These are phyloP conservation scores for Chenopodium berlandieri DNA, from an alignment of 148 eudicot species.

Conservation along the genomic window DNA sequence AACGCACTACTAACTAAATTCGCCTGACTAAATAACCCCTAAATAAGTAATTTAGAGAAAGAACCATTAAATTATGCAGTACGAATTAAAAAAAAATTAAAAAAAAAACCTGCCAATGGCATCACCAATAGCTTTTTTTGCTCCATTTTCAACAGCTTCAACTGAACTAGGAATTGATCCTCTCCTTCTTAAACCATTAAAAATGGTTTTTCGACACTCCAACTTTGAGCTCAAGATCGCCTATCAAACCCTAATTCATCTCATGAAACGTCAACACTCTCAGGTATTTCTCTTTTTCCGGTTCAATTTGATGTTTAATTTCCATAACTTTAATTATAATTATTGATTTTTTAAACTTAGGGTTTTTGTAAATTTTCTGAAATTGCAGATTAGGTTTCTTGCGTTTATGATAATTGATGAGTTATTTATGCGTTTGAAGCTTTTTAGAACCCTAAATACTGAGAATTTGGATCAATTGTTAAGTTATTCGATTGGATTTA, in stretches of 20 bases:
- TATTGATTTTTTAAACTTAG: constrained; percentile 13
- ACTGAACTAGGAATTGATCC: constrained; percentile 69
- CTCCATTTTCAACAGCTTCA: too few relatives aligned
- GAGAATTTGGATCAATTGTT: constrained; percentile 79
- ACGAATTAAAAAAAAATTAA: too few relatives aligned
- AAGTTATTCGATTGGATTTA: constrained; percentile 74
- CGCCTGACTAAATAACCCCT: too few relatives aligned
- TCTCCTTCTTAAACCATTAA: constrained; percentile 80
- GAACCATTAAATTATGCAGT: too few relatives aligned
- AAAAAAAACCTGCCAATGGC: too few relatives aligned
- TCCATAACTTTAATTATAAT: neutral
- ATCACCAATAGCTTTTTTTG: too few relatives aligned
- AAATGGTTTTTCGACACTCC: constrained; percentile 60
- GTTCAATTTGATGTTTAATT: neutral
- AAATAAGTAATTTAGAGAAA: too few relatives aligned
- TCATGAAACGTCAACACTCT: constrained; percentile 85
- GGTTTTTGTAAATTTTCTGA: neutral
- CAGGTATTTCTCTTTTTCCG: constrained; percentile 43
- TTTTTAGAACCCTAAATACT: constrained; percentile 65
- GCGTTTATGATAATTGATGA: constrained; percentile 83
- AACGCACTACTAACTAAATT: too few relatives aligned
- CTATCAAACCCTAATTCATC: constrained; percentile 59
- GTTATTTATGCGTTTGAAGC: constrained; percentile 86
- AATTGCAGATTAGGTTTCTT: constrained; percentile 71
- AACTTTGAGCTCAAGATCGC: constrained; percentile 77